Conservation (phyloP, 2,329 filamentous ascomycete species). For the Pseudogymnoascus sp. region DNA sequence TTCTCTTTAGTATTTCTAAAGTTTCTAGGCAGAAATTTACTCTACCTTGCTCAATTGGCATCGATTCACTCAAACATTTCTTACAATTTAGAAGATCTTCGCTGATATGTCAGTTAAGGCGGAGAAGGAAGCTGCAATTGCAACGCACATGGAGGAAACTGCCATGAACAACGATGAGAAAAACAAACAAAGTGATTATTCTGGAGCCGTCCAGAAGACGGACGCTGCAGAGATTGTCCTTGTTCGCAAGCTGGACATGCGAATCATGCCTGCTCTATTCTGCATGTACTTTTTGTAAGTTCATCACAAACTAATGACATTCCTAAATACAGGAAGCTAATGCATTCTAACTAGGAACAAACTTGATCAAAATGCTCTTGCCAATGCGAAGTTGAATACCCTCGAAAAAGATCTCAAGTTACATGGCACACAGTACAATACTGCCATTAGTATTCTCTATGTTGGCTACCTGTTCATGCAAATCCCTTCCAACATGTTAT, state of each 20-base stretch:
- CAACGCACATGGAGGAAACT: neutral
- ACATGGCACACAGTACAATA: slow-evolving; percentile 28
- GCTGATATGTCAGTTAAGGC: neutral
- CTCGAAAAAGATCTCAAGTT: slow-evolving; percentile 31
- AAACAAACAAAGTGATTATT: slow-evolving; percentile 22
- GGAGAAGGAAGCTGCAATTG: neutral
- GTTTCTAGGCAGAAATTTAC: neutral
- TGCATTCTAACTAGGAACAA: slow-evolving; percentile 22
- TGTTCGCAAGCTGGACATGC: slow-evolving; percentile 30
- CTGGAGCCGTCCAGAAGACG: slow-evolving; percentile 28
- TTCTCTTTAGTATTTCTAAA: neutral
- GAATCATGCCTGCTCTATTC: slow-evolving; percentile 23
- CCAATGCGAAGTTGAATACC: slow-evolving; percentile 25
- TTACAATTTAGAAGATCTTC: neutral
- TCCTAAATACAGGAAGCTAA: slow-evolving; percentile 14
- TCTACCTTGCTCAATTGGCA: neutral
- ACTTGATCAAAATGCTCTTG: slow-evolving; percentile 28
- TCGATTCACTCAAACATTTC: neutral
- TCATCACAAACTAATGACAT: neutral
- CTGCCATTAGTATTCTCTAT: slow-evolving; percentile 25
- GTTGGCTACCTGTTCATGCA: slow-evolving; percentile 27
- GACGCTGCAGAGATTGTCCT: slow-evolving; percentile 30
- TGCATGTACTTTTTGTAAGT: slow-evolving; percentile 11
- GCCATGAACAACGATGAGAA: neutral
- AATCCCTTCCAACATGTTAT: slow-evolving; percentile 33